These are phyloP conservation scores for Lycium barbarum DNA, from an alignment of 257 asterid genomes.

Conservation along the genomic window DNA sequence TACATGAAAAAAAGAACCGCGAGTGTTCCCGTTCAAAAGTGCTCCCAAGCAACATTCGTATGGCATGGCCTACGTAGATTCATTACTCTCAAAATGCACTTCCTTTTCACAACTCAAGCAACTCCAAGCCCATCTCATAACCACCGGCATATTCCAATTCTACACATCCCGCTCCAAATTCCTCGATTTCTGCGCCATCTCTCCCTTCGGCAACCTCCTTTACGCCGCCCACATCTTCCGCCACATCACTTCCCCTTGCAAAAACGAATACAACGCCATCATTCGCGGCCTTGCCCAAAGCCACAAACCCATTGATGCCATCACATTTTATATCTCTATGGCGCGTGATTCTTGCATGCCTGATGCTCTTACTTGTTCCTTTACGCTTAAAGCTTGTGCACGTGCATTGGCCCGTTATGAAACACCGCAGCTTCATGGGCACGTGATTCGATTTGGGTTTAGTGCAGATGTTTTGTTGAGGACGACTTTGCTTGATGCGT, in stretches of 20 bases:
- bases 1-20: too few species aligned
- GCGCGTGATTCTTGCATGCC: slow-evolving; percentile 66
- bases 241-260: slow-evolving; percentile 54
- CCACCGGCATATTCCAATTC: slow-evolving; percentile 64
- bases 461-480: slow-evolving; percentile 64
- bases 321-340: slow-evolving; percentile 64
- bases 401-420: slow-evolving; percentile 67
- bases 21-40: background rate
- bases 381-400: slow-evolving; percentile 90
- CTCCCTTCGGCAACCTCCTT: slow-evolving; percentile 57
- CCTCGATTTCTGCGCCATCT: slow-evolving; percentile 66
- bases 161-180: slow-evolving; percentile 68
- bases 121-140: slow-evolving; percentile 77
- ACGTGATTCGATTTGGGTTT: slow-evolving; percentile 58
- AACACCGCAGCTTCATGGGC: slow-evolving; percentile 66
- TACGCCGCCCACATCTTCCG: slow-evolving; percentile 68
- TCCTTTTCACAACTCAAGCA: slow-evolving; percentile 55
- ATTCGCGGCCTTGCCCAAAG: slow-evolving; percentile 95
- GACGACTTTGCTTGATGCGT: slow-evolving; percentile 80
- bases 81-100: slow-evolving; percentile 61
- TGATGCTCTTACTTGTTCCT: slow-evolving; percentile 93
- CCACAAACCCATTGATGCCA: slow-evolving; percentile 65
- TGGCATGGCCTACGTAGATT: slow-evolving; percentile 66
- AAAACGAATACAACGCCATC: slow-evolving; percentile 95
- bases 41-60: background rate